Conservation (phyloP, 2,329 filamentous ascomycete species). For the Fusarium piperis region DNA sequence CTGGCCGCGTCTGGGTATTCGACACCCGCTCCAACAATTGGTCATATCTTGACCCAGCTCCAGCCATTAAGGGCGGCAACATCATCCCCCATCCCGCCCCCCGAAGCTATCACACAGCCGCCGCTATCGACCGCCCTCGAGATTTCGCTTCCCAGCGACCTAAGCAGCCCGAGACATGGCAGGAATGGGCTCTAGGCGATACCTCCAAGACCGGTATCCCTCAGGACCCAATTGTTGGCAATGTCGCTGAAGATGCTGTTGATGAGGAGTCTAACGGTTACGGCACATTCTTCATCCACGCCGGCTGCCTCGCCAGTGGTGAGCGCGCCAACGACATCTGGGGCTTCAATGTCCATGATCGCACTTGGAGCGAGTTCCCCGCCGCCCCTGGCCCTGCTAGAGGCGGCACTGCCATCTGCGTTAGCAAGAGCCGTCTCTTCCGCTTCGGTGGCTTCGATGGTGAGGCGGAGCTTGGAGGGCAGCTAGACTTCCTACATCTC, state of each 20-base stretch:
- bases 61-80: conserved; percentile 52
- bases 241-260: conserved; percentile 65
- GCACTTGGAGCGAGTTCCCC: conserved; percentile 74
- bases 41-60: conserved; percentile 69
- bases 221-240: conserved; percentile 67
- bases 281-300: conserved; percentile 79
- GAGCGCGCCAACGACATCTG: conserved; percentile 75
- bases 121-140: conserved; percentile 66
- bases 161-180: conserved; percentile 58
- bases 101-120: conserved; percentile 76
- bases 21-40: conserved; percentile 72
- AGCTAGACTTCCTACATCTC: conserved; percentile 72
- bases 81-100: conserved; percentile 63
- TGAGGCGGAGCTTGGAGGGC: conserved; percentile 72
- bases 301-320: conserved; percentile 73
- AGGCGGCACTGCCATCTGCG: conserved; percentile 74
- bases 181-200: conserved; percentile 66
- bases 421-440: conserved; percentile 72
- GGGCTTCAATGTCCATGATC: conserved; percentile 75
- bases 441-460: conserved; percentile 86
- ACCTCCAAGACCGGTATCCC: conserved; percentile 64
- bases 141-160: conserved; percentile 54
- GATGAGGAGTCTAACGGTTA: conserved; percentile 70
- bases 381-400: conserved; percentile 73
- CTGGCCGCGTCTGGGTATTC: conserved; percentile 80